Conservation (phyloP, 352 stramenopile genomes). For the Elongisporangium anandrum region DNA sequence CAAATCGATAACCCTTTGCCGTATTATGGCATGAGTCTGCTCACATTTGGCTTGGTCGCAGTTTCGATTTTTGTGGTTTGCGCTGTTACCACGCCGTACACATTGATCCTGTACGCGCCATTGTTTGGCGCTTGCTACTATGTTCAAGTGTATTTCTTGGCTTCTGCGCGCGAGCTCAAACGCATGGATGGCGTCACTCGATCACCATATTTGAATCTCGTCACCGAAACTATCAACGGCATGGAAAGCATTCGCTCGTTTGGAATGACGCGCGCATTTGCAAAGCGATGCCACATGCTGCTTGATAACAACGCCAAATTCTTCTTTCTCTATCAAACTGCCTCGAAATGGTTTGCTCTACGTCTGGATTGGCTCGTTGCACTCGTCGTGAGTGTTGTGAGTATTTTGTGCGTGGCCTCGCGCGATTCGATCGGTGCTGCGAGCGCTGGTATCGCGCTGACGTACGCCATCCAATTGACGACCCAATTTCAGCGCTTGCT, state of each 20-base stretch:
- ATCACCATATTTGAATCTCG: conserved; percentile 83
- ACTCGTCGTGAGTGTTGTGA: conserved; percentile 88
- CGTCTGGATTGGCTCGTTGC: conserved; percentile 86
- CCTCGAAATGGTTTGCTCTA: conserved; percentile 96
- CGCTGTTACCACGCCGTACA: conserved; percentile 12
- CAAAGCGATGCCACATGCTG: no score
- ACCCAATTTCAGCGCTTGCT: no score
- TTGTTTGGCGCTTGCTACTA: conserved; percentile 7
- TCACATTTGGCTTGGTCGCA: conserved; percentile 12
- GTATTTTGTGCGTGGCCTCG: conserved; percentile 6
- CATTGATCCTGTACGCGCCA: conserved; percentile 31
- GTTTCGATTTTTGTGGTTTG: conserved; percentile 19
- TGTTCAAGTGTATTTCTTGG: conserved; percentile 65
- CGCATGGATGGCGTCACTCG: conserved; percentile 80
- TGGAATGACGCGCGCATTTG: conserved; percentile 22
- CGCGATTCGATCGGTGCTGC: conserved; percentile 13
- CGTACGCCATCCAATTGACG: conserved; percentile 74
- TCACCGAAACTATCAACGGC: conserved; percentile 86
- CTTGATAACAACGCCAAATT: conserved; percentile 75
- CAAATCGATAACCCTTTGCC: conserved; percentile 14
- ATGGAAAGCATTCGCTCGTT: conserved; percentile 71
- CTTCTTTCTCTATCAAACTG: conserved; percentile 88
- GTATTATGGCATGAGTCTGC: conserved; percentile 12
- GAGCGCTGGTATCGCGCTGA: conserved; percentile 91
- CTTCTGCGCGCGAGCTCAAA: conserved; percentile 72